These are phyloP conservation scores for Ustilago sp. DNA, from an alignment of 1,284 basidiomycete genomes.

Conservation along the genomic window DNA sequence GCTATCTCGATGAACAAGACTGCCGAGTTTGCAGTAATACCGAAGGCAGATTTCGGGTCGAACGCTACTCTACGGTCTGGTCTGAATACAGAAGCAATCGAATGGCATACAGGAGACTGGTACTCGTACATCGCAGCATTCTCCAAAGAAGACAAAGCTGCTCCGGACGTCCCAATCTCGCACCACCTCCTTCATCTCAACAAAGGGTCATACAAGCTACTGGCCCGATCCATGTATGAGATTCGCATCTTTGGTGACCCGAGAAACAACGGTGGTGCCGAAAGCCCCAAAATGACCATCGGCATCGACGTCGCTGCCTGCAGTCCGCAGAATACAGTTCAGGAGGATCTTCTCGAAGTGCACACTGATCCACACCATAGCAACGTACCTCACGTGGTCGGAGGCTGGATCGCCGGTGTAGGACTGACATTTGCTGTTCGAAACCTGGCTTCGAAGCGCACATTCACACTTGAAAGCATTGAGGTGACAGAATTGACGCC, in stretches of 20 bases:
- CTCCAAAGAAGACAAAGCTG: conserved; percentile 9
- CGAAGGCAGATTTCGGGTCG: not conserved
- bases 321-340: not conserved
- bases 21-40: conserved; percentile 45
- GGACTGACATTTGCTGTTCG: conserved; percentile 39
- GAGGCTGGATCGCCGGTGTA: conserved; percentile 47
- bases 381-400: conserved; percentile 45
- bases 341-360: conserved; percentile 1
- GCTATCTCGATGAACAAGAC: conserved; percentile 39
- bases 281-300: conserved; percentile 34
- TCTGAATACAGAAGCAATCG: conserved; percentile 5
- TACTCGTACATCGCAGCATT: conserved; percentile 51
- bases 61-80: not conserved
- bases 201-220: conserved; percentile 38
- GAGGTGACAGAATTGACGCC: not conserved
- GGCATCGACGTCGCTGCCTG: conserved; percentile 37
- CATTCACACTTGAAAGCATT: conserved; percentile 8
- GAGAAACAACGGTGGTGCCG: conserved; percentile 10
- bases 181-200: conserved; percentile 37
- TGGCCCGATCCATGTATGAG: conserved; percentile 47
- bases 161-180: conserved; percentile 9
- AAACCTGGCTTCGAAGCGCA: conserved; percentile 13
- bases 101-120: conserved; percentile 55
- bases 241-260: conserved; percentile 56
- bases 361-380: conserved; percentile 36